phyloP scores from a whole-genome alignment of 345 rosid genomes.

The Rhodamnia rubescens region DNA sequence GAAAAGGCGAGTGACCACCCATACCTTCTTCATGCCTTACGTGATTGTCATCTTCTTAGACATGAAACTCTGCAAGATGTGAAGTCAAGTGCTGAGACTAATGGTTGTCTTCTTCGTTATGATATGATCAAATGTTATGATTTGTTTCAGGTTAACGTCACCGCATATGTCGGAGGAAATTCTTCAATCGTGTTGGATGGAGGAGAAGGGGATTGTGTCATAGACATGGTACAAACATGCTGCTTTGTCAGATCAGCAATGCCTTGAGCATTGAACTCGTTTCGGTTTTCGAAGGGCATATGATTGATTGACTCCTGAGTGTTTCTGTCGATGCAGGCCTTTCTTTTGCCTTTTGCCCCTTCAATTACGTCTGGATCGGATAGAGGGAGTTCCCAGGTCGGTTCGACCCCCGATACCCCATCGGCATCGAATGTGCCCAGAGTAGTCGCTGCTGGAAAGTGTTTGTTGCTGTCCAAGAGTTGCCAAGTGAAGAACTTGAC shows the following conservation, averaged over 20 bases:
- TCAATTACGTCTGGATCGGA: not conserved
- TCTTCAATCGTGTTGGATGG: not conserved
- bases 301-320: not conserved
- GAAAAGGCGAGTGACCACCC: not conserved
- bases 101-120: accelerated
- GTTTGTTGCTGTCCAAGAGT: not conserved
- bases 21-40: not conserved
- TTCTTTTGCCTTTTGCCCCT: not conserved
- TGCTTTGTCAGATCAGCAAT: not conserved
- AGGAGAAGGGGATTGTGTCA: not conserved
- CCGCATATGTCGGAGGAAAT: not conserved
- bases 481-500: not conserved
- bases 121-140: not conserved
- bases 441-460: not conserved
- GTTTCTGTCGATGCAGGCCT: not conserved
- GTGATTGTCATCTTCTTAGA: not conserved
- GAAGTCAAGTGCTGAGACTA: not conserved
- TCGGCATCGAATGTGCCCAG: not conserved
- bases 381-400: not conserved
- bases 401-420: not conserved
- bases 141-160: not conserved
- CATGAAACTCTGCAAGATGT: not conserved
- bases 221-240: not conserved
- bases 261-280: not conserved
- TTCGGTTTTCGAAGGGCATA: not conserved